Percentiles rank a stretch among this genome's conserved stretches.
phyloP scores from a whole-genome alignment of 768 basidiomycete species.

The Tylopilus rubrobrunneus region DNA sequence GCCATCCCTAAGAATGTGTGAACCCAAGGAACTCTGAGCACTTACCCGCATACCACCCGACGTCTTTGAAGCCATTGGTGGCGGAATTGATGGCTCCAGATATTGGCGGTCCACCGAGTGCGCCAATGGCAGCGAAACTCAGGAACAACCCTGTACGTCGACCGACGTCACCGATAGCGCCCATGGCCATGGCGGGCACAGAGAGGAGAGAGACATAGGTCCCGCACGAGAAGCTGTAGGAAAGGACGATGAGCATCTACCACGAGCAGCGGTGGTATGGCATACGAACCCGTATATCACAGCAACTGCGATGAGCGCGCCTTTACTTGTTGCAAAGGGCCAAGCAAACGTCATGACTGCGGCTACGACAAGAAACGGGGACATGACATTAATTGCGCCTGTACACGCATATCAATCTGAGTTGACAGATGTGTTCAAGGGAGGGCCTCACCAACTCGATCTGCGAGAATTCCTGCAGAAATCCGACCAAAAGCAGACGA shows the following conservation, averaged over 20 bases:
- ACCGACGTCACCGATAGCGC: conserved; percentile 57
- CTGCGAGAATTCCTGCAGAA: conserved; percentile 48
- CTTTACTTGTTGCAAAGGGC: conserved; percentile 54
- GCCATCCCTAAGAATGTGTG: neutral
- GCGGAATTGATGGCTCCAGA: conserved; percentile 61
- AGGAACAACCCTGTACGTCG: conserved; percentile 62
- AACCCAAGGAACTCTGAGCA: neutral
- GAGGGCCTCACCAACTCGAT: conserved; percentile 42
- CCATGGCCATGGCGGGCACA: conserved; percentile 59
- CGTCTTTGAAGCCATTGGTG: conserved; percentile 41
- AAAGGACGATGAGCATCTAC: neutral
- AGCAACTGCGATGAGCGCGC: conserved; percentile 47
- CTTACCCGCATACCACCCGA: conserved; percentile 41
- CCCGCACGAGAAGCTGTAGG: conserved; percentile 54
- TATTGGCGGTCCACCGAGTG: conserved; percentile 67
- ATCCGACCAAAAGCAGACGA: conserved; percentile 61
- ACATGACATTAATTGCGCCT: conserved; percentile 70
- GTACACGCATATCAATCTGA: neutral
- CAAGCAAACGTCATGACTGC: conserved; percentile 63
- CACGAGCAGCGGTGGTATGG: accelerated
- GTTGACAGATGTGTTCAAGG: neutral
- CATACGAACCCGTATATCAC: conserved; percentile 59
- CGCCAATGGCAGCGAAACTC: conserved; percentile 57
- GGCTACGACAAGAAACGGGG: conserved; percentile 53
- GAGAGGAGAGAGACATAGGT: conserved; percentile 54